Conservation (phyloP, 768 basidiomycete genomes). For the Amanita polypyramis region DNA sequence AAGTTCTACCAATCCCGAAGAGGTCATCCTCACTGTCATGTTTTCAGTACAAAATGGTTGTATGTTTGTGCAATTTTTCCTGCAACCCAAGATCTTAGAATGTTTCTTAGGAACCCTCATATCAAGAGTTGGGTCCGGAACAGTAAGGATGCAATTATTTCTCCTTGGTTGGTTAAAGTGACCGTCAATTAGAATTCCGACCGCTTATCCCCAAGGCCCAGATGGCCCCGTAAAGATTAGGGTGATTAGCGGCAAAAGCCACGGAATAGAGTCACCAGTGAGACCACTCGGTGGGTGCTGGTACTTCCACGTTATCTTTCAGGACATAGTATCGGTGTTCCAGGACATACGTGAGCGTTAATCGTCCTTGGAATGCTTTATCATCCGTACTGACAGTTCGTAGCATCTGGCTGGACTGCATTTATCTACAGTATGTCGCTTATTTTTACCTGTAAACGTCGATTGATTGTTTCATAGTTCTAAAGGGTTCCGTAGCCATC, state of each 20-base stretch:
- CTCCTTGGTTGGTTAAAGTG: not conserved
- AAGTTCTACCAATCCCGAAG: conserved; percentile 10
- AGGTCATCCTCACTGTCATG: conserved; percentile 11
- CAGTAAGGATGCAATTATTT: conserved; percentile 29
- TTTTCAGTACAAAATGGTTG: conserved; percentile 66
- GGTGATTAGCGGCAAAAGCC: conserved; percentile 84
- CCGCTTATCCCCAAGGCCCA: conserved; percentile 59
- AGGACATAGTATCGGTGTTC: conserved; percentile 55
- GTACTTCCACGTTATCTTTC: conserved; percentile 77
- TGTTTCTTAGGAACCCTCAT: conserved; percentile 52
- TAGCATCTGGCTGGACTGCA: conserved; percentile 62
- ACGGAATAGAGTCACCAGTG: conserved; percentile 82
- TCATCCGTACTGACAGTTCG: not conserved
- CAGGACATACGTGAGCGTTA: conserved; percentile 65
- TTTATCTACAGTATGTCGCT: conserved; percentile 66
- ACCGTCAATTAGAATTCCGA: conserved; percentile 42
- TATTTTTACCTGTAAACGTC: not conserved
- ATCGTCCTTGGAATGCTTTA: not conserved
- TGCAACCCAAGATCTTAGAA: not conserved
- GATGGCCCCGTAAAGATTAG: conserved; percentile 63
- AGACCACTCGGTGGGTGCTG: conserved; percentile 88
- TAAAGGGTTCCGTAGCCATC: conserved; percentile 57
- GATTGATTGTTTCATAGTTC: conserved; percentile 25
- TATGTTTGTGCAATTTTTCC: conserved; percentile 12
- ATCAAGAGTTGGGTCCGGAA: conserved; percentile 68